Evolutionary conservation across 306 rosid genomes (phyloP).

Genomic region (Trichosanthes cucumerina): DNA sequence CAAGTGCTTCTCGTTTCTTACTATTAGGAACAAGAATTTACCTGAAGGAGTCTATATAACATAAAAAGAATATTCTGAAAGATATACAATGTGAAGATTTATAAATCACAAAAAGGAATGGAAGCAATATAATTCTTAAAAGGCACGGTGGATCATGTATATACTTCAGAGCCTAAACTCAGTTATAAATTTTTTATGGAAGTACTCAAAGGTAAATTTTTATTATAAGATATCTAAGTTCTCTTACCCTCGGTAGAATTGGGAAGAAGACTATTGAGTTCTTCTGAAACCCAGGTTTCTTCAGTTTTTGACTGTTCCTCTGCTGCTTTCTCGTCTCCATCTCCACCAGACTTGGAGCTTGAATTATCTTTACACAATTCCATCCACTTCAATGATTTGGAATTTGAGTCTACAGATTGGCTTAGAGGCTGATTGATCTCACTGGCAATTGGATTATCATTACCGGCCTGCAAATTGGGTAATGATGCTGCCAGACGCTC

Average conservation of each 20-base stretch:
- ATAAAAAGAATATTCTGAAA: background rate
- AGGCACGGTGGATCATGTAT: background rate
- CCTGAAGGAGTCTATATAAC: background rate
- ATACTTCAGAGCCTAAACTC: background rate
- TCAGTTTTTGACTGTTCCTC: constrained; percentile 18
- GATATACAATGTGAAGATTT: background rate
- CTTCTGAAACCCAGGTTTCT: constrained; percentile 26
- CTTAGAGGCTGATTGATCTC: constrained; percentile 30
- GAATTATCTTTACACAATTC: constrained; percentile 26
- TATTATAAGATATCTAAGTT: background rate
- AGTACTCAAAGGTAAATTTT: background rate
- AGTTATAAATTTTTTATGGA: background rate
- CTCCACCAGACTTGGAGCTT: constrained; percentile 21
- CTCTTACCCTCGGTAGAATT: constrained; percentile 44
- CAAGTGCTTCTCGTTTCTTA: constrained; percentile 9
- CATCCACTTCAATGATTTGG: constrained; percentile 21
- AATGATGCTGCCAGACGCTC: constrained; percentile 38
- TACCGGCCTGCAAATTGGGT: constrained; percentile 39
- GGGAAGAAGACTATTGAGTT: constrained; percentile 22
- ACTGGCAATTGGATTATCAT: constrained; percentile 14
- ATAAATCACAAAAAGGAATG: background rate
- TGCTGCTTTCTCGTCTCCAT: constrained; percentile 27
- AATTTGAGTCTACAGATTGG: constrained; percentile 50
- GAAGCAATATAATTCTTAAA: constrained; percentile 1
- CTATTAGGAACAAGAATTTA: background rate